Base-by-base conservation (phyloP, 1,284 basidiomycete species). In the Trichosporon faecale region DNA sequence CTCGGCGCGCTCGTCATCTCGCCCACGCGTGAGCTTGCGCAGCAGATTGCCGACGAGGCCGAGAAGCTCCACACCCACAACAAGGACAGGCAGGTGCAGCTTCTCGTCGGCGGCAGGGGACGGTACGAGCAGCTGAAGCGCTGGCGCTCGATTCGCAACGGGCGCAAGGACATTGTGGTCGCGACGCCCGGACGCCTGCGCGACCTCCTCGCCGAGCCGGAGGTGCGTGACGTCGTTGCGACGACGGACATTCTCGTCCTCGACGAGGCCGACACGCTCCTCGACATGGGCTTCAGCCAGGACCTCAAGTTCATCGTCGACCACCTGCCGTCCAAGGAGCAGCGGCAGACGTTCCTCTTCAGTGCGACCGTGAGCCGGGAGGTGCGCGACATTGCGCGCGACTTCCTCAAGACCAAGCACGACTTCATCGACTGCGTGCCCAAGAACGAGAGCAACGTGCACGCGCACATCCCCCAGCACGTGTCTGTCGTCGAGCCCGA, bases 241-340 rank as follows among this genome's bases (percentile, higher is more conserved):
- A 85, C 86, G 11, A 87, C 91, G 1, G 86, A 89, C 76, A 85
- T 88, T 77, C 87, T 98, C 69, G 87, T 98, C 71, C 86, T 99
- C 67, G 96, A 99, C 79, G 96, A 98, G 84, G 95, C 95, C 11
- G 97, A 99, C 82, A 96, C 93, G 0, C 87, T 98, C 14, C 87
- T 99, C 55, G 95, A 98, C 75, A 93, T 98, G 91, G 96, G 96
- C 75, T 99, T 99, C 89, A 88, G 91, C 9, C 89, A 91, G 61
- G 95, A 97, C 75, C 89, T 99, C 61, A 88, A 93, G 46, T 88
- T 87, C 1, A 95, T 98, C 77, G 85, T 88, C 37, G 77, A 85
- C 2, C 86, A 87, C 75, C 85, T 98, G n/a, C 92, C 93, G 18
- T 21, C 49, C 16, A 18, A 18, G 27, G 84, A 85, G 37, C 82